Percentiles rank a stretch among this genome's conserved stretches.
These are phyloP conservation scores for Butyriboletus loyo DNA, from an alignment of 768 basidiomycete species.

Conservation along the genomic window DNA sequence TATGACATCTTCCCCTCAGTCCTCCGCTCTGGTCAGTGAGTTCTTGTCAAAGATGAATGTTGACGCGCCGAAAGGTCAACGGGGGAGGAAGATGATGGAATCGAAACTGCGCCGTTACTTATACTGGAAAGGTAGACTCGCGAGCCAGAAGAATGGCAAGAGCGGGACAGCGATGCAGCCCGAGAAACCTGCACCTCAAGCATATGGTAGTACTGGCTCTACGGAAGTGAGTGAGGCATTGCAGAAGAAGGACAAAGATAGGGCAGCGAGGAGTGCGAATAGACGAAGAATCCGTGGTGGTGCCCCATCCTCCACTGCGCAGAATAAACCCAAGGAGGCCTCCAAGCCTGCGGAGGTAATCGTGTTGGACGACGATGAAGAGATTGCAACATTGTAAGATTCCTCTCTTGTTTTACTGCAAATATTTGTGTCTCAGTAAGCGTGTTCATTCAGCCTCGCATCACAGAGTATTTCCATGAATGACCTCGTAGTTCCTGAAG, in stretches of 20 bases:
- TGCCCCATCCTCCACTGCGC: slow-evolving; percentile 33
- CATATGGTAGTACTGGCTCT: slow-evolving; percentile 8
- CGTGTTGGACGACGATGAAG: slow-evolving; percentile 28
- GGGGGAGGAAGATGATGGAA: slow-evolving; percentile 79
- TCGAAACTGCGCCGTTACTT: slow-evolving; percentile 68
- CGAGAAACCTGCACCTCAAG: slow-evolving; percentile 12
- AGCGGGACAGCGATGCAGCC: background rate
- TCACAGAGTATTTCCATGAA: slow-evolving; percentile 12
- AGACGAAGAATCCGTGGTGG: slow-evolving; percentile 79
- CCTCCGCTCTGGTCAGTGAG: slow-evolving; percentile 70
- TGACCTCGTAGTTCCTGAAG: slow-evolving; percentile 16
- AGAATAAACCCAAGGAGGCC: slow-evolving; percentile 10
- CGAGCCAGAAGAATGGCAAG: slow-evolving; percentile 23
- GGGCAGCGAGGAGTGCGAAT: slow-evolving; percentile 55
- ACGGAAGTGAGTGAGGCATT: slow-evolving; percentile 64
- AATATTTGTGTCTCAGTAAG: background rate
- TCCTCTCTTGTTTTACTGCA: background rate
- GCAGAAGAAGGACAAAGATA: slow-evolving; percentile 70
- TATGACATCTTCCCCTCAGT: slow-evolving; percentile 81
- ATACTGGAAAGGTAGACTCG: slow-evolving; percentile 69
- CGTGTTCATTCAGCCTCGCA: slow-evolving; percentile 13
- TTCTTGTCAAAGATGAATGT: slow-evolving; percentile 68
- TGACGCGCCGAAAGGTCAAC: slow-evolving; percentile 53
- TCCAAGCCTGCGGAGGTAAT: slow-evolving; percentile 9
- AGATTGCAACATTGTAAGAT: slow-evolving; percentile 59